Evolutionary conservation across 129 eudicot genomes (phyloP).

Genomic region (Tagetes erecta): DNA sequence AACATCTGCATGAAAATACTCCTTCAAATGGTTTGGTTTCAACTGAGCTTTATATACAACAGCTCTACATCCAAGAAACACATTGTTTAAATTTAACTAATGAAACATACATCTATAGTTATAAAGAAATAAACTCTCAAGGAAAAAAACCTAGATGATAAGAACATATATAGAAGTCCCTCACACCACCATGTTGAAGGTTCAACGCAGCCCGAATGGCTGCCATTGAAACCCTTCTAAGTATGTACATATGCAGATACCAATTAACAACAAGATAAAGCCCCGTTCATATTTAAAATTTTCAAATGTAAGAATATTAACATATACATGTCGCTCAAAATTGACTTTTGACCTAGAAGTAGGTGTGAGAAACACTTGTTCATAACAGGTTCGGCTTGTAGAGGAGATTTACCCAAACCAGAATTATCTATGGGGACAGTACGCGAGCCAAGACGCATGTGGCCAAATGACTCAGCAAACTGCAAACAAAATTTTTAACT

Average conservation of each 20-base stretch:
- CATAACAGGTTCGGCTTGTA: slow-evolving; percentile 96
- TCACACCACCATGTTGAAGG: slow-evolving; percentile 87
- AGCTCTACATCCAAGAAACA: slow-evolving; percentile 54
- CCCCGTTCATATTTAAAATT: neutral
- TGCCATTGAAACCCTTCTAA: slow-evolving; percentile 97
- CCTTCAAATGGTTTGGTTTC: slow-evolving; percentile 94
- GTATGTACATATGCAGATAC: slow-evolving; percentile 74
- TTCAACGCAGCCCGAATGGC: slow-evolving; percentile 96
- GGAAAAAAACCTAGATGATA: slow-evolving; percentile 74
- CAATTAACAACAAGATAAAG: slow-evolving; percentile 22
- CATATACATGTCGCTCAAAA: slow-evolving; percentile 86
- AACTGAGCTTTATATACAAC: slow-evolving; percentile 96
- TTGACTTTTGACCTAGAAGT: slow-evolving; percentile 75
- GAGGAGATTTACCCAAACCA: slow-evolving; percentile 83
- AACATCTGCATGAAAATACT: slow-evolving; percentile 82
- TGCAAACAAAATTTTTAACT: slow-evolving; percentile 27
- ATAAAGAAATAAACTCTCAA: neutral
- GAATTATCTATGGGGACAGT: slow-evolving; percentile 93
- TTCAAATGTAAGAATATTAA: neutral
- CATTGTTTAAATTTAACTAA: neutral
- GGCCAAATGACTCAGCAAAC: slow-evolving; percentile 99
- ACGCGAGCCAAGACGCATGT: slow-evolving; percentile 97
- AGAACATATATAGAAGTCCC: slow-evolving; percentile 95
- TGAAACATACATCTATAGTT: neutral
- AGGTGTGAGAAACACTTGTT: slow-evolving; percentile 96